Evolutionary conservation across 2,329 filamentous ascomycete species (phyloP), one percentile per base, ranked within the genome.

Genomic region (Aureobasidium sp.): DNA sequence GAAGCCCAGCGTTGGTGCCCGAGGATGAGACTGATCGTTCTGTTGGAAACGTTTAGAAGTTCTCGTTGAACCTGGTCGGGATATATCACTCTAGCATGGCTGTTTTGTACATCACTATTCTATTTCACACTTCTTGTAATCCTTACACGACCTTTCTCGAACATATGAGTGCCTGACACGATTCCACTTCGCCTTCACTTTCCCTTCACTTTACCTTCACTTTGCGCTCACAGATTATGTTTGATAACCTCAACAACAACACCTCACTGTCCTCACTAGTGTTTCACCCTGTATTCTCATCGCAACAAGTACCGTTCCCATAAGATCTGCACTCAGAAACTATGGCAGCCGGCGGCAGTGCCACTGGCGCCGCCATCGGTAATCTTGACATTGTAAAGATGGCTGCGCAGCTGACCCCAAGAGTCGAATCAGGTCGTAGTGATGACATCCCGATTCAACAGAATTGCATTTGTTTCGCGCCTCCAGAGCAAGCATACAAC

Each of bases 121-220:
- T 42, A 54, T 42, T 34, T 45, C 27, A 57, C 41, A 44, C n/a
- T n/a, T 57, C 34, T 57, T 57, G 39, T 57, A 44, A 57, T 44
- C 1, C 37, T 25, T 5, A 27, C 30, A 15, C 8, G 53, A 29
- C 27, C 36, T 44, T 13, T 21, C 21, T 21, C 21, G 21, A 21
- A 21, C 21, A 21, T 21, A 21, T 21, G 21, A 21, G 21, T 41
- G 16, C 25, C 41, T 21, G 9, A 11, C 21, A 3, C 41, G 21
- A 11, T 50, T 36, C 16, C 6, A 37, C 34, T 37, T 30, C 30
- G 7, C 30, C 48, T 41, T 53, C 47, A 32, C 27, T 30, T 9
- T 16, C 21, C 21, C 21, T 37, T 37, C 6, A 37, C 34, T 37
- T 30, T 8, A 30, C 30, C 48, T 41, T 53, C 47, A 32, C 27